These are phyloP conservation scores for Hypoxylon fragiforme DNA, from an alignment of 495 filamentous ascomycete species.

Conservation along the genomic window DNA sequence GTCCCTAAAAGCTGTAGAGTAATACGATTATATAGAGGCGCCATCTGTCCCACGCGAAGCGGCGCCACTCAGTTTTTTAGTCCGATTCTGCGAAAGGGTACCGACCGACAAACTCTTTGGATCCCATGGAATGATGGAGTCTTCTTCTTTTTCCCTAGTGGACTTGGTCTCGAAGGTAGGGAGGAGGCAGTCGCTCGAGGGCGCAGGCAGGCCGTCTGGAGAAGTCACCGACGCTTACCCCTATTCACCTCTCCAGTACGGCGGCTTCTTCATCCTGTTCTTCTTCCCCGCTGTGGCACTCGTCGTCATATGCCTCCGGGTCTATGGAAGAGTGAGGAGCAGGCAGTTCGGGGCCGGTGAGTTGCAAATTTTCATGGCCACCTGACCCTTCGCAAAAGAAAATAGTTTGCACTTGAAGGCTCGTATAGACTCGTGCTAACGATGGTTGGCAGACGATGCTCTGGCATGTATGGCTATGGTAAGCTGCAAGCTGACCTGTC, in stretches of 20 bases:
- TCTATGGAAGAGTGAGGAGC: slow-evolving; percentile 35
- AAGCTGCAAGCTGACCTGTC: slow-evolving; percentile 1
- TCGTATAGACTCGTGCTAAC: too few relatives aligned
- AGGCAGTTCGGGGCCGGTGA: slow-evolving; percentile 45
- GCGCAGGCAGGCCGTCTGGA: slow-evolving; percentile 20
- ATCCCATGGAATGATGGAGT: slow-evolving; percentile 21
- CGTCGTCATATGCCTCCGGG: slow-evolving; percentile 29
- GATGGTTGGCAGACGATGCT: slow-evolving; percentile 39
- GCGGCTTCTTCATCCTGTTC: slow-evolving; percentile 35
- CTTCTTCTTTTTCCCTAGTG: slow-evolving; percentile 27
- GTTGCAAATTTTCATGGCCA: too few relatives aligned
- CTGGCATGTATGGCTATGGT: slow-evolving; percentile 51
- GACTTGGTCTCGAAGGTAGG: too few relatives aligned
- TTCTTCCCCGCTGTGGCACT: slow-evolving; percentile 34
- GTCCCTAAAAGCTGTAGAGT: slow-evolving; percentile 10
- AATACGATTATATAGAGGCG: slow-evolving; percentile 24
- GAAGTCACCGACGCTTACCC: slow-evolving; percentile 23
- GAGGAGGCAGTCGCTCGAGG: slow-evolving; percentile 19
- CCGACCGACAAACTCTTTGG: not conserved
- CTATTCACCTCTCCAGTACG: slow-evolving; percentile 35
- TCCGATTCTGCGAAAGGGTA: too few relatives aligned
- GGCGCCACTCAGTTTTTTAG: slow-evolving; percentile 4
- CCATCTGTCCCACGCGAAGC: slow-evolving; percentile 12
- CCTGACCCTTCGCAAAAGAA: too few relatives aligned
- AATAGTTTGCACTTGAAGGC: too few relatives aligned